Evolutionary conservation across 1,139 yeast species (phyloP), one percentile per base, ranked within the genome.

Genomic region (Protomyces arabidopsidicola): DNA sequence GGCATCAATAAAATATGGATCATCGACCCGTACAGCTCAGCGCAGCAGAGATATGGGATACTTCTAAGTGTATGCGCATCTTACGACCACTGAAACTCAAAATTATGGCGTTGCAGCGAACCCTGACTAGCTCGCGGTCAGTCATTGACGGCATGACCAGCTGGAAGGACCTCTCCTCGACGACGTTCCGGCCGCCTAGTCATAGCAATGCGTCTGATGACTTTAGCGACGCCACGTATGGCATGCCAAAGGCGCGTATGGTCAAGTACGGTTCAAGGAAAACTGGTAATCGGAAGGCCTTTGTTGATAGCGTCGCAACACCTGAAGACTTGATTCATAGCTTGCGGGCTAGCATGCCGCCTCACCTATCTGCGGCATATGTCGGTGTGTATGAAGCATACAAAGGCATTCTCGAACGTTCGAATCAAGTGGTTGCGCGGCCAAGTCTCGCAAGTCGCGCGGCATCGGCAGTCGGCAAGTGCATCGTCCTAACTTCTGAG

Each of bases 51-150:
- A n/a, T 42, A n/a, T 64, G 64, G 64, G 52, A 34, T 27, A 50
- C 53, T 5, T 48, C 64, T n/a, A 61, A 61, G 48, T 61, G 64
- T 27, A 60, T 45, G 45, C 60, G 64, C 6, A 50, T 50, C 3
- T 36, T 61, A 20, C 55, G 64, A 20, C 64, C 64, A 6, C 53
- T 61, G n/a, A 55, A 55, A 39, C 52, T 55, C 52, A 61, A 61
- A 38, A 55, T 55, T 52, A 48, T 22, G 20, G 64, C 64, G 10
- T 56, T 61, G 24, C 58, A 60, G 18, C 50, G 59, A 6, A 36
- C 59, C 9, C 27, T 60, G 14, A 8, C 59, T 9, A 31, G 58
- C 10, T 45, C 59, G 16, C 24, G 35, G 14, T 54, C 51, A 5
- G 59, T 60, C 20, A 34, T 53, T 10, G 59, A 53, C 27, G 64